Percentiles rank a stretch among this genome's conserved stretches.
phyloP scores from a whole-genome alignment of 164 flowering plant genomes.

The Vitis amurensis region DNA sequence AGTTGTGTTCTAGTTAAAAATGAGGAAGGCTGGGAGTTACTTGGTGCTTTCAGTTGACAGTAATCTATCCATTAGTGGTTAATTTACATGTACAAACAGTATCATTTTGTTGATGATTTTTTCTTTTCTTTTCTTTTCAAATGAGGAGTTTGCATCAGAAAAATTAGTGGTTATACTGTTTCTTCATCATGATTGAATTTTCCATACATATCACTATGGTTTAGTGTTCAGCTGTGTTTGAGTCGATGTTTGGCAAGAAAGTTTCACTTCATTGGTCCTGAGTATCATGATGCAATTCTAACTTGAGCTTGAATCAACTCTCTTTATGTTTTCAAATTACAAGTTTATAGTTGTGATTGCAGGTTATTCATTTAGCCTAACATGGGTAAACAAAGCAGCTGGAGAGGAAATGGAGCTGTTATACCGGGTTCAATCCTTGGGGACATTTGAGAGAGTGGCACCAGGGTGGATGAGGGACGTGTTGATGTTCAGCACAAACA shows the following conservation, averaged over 20 bases:
- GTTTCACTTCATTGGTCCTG: neutral
- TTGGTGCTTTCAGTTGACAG: too few species aligned
- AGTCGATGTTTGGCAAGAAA: neutral
- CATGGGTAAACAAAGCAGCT: slow-evolving; percentile 41
- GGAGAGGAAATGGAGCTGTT: slow-evolving; percentile 49
- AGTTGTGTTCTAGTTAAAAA: too few species aligned
- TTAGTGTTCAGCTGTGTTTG: neutral
- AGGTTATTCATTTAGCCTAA: slow-evolving; percentile 86
- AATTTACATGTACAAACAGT: too few species aligned
- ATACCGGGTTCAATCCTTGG: slow-evolving; percentile 62
- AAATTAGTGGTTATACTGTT: too few species aligned
- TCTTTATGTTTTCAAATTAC: neutral
- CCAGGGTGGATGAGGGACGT: slow-evolving; percentile 89
- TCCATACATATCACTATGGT: too few species aligned
- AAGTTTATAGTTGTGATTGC: slow-evolving; percentile 10
- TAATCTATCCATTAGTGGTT: too few species aligned
- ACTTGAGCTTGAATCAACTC: neutral
- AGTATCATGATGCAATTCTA: neutral
- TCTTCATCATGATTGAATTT: neutral
- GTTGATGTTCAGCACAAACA: slow-evolving; percentile 57
- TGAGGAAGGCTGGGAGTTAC: too few species aligned
- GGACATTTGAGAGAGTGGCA: slow-evolving; percentile 79
- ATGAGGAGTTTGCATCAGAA: too few species aligned
- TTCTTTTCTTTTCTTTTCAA: neutral
- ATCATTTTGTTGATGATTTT: neutral